These are phyloP conservation scores for Apodospora peruviana DNA, from an alignment of 495 filamentous ascomycete genomes.

Conservation along the genomic window DNA sequence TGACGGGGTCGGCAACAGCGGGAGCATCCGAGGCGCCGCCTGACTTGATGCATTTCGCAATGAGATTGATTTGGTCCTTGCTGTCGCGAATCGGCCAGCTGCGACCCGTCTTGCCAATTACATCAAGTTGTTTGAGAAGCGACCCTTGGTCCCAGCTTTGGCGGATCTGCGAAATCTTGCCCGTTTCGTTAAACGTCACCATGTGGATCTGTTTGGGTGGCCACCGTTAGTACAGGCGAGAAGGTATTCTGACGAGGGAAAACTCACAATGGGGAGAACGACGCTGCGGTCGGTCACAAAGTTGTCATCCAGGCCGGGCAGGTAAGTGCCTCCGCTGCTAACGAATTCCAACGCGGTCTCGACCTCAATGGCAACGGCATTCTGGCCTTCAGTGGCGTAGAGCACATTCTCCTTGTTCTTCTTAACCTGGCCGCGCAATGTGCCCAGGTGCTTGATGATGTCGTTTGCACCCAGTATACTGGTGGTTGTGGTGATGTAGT, in stretches of 20 bases:
- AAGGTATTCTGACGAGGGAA: constrained; percentile 8
- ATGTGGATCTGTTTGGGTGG: constrained; percentile 69
- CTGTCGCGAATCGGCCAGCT: constrained; percentile 94
- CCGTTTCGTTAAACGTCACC: constrained; percentile 70
- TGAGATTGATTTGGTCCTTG: constrained; percentile 73
- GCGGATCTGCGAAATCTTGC: constrained; percentile 78
- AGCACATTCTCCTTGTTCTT: constrained; percentile 75
- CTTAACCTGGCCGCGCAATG: constrained; percentile 61
- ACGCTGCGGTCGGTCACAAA: constrained; percentile 81
- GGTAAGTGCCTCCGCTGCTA: constrained; percentile 74
- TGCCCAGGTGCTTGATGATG: constrained; percentile 71
- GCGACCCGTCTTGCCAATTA: constrained; percentile 81
- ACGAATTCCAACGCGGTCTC: constrained; percentile 82
- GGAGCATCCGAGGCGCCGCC: constrained; percentile 13
- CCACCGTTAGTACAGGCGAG: background rate
- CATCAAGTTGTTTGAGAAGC: constrained; percentile 84
- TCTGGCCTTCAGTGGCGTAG: constrained; percentile 61
- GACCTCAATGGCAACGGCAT: constrained; percentile 67
- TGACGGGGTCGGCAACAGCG: constrained; percentile 9
- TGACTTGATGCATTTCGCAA: constrained; percentile 48
- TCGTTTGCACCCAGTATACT: constrained; percentile 60
- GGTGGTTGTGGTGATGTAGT: constrained; percentile 89
- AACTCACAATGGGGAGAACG: constrained; percentile 73
- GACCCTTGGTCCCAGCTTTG: constrained; percentile 94
- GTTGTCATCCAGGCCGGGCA: constrained; percentile 90